A percentile compares a stretch with the other conserved stretches of the same genome.
Evolutionary conservation across 805 yeast species (phyloP).

Genomic region (Yamadazyma sp.): DNA sequence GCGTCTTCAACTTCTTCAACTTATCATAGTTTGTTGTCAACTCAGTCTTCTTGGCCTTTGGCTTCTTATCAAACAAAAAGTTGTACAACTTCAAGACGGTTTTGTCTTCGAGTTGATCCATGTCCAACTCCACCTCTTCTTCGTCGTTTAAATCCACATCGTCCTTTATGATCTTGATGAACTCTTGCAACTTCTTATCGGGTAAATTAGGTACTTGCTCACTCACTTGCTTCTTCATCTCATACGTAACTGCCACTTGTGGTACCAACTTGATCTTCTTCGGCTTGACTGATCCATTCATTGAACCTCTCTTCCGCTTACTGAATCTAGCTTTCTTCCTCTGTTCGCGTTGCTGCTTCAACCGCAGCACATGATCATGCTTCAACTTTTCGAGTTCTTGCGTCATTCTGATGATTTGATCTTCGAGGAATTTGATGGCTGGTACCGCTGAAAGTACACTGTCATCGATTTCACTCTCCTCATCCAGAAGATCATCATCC

Average conservation of each 20-base stretch:
- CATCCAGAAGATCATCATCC: conserved; percentile 42
- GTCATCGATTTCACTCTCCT: conserved; percentile 58
- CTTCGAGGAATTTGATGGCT: conserved; percentile 85
- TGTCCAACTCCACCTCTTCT: conserved; percentile 89
- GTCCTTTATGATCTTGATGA: conserved; percentile 81
- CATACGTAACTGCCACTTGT: conserved; percentile 68
- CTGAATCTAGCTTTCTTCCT: conserved; percentile 46
- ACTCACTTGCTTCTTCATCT: conserved; percentile 92
- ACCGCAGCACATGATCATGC: conserved; percentile 67
- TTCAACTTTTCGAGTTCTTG: conserved; percentile 80
- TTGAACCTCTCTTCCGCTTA: conserved; percentile 13
- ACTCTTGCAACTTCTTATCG: conserved; percentile 79
- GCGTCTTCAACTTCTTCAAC: conserved; percentile 63
- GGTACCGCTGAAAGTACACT: conserved; percentile 69
- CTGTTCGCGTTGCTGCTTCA: conserved; percentile 62
- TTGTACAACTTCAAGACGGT: conserved; percentile 83
- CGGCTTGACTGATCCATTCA: conserved; percentile 12
- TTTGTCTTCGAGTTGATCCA: conserved; percentile 84
- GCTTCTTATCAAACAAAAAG: conserved; percentile 57
- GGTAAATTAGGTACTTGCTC: conserved; percentile 78
- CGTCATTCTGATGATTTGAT: conserved; percentile 82
- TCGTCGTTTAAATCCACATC: conserved; percentile 62
- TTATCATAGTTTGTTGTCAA: conserved; percentile 40
- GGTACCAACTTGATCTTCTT: conserved; percentile 23
- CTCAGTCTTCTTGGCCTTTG: conserved; percentile 36